Evolutionary conservation across 495 filamentous ascomycete species (phyloP).

Genomic region (Aspergillus ostianus): DNA sequence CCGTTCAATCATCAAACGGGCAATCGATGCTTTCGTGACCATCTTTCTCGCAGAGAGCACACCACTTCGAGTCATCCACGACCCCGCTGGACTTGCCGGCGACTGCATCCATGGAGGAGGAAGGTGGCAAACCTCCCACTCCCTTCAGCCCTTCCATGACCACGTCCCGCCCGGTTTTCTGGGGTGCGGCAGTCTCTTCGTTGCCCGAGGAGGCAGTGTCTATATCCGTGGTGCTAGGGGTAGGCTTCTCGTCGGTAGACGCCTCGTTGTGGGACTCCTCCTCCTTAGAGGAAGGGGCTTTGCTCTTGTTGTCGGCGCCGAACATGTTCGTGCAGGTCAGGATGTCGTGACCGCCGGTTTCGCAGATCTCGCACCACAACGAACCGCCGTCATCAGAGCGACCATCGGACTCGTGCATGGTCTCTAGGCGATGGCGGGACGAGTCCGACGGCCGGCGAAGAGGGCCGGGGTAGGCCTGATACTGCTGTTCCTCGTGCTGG

Average conservation of each 20-base stretch:
- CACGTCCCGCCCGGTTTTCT: conserved; percentile 49
- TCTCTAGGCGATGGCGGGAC: conserved; percentile 41
- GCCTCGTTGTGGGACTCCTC: conserved; percentile 19
- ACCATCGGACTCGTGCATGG: conserved; percentile 71
- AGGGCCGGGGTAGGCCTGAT: conserved; percentile 23
- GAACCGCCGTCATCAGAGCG: conserved; percentile 71
- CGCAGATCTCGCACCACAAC: conserved; percentile 95
- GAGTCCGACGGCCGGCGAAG: conserved; percentile 32
- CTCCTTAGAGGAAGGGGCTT: conserved; percentile 8
- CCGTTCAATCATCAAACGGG: conserved; percentile 81
- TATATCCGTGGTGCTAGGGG: conserved; percentile 19
- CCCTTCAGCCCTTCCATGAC: conserved; percentile 65
- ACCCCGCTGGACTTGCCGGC: conserved; percentile 78
- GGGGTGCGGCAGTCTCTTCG: conserved; percentile 21
- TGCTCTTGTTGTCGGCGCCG: conserved; percentile 39
- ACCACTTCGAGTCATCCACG: conserved; percentile 88
- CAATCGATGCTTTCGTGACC: conserved; percentile 96
- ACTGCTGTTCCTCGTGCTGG: conserved; percentile 33
- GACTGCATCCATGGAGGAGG: conserved; percentile 46
- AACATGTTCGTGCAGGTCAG: conserved; percentile 90
- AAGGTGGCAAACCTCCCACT: conserved; percentile 38
- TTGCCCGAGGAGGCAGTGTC: conserved; percentile 18
- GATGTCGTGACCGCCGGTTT: conserved; percentile 90
- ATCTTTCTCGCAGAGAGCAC: conserved; percentile 92
- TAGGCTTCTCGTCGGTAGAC: conserved; percentile 19